Evolutionary conservation across 495 filamentous ascomycete species (phyloP).

Genomic region (Neurospora sp.): DNA sequence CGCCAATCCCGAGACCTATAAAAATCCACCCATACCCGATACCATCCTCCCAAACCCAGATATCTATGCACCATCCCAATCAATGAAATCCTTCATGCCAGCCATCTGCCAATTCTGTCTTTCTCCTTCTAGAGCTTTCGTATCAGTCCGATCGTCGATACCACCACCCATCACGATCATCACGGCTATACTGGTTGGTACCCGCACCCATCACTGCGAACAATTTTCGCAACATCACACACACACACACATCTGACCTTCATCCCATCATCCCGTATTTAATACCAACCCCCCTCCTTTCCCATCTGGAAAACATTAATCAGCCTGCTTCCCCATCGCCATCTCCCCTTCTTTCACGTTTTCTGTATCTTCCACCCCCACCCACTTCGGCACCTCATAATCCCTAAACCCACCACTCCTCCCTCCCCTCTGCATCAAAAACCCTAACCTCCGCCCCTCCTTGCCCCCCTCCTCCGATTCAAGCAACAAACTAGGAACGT

Average conservation of each 20-base stretch:
- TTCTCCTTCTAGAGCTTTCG: background rate
- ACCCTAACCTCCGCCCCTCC: constrained; percentile 24
- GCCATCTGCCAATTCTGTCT: background rate
- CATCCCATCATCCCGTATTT: background rate
- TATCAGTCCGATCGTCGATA: background rate
- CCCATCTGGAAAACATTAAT: background rate
- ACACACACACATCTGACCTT: background rate
- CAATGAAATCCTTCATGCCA: background rate
- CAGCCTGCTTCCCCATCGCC: background rate
- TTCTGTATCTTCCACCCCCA: background rate
- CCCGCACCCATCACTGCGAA: background rate
- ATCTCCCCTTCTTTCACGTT: background rate
- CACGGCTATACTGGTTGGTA: background rate
- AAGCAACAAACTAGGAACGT: constrained; percentile 34
- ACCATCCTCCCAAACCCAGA: background rate
- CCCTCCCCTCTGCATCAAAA: constrained; percentile 29
- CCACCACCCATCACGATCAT: background rate
- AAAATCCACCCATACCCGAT: background rate
- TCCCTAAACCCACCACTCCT: constrained; percentile 30
- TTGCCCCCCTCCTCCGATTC: background rate
- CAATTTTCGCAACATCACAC: background rate
- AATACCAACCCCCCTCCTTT: too few relatives aligned
- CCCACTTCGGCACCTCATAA: constrained; percentile 6
- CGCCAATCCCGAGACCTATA: background rate
- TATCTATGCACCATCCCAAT: background rate